Evolutionary conservation across 257 asterid genomes (phyloP), one percentile per base, ranked within the genome.

Genomic region (Solanum verrucosum): DNA sequence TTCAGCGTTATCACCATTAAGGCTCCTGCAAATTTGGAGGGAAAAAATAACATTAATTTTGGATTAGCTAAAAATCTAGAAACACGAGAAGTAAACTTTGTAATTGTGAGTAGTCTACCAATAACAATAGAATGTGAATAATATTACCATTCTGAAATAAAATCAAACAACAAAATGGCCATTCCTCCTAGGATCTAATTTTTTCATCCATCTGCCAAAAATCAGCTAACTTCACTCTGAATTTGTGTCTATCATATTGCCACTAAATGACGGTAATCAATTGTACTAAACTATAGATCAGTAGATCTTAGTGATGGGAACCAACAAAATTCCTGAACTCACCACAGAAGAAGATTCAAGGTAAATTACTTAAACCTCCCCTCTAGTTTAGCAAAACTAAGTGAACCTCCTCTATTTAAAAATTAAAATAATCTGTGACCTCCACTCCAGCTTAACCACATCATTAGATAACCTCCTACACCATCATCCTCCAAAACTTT

Each of bases 1-100:
- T 97, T 97, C 88, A 97, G 94, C 29, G 99, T 97, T 90, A 97
- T 94, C 88, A 97, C 99, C 99, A 97, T 97, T 85, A 97, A 91
- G 78, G 99, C 98, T 89, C 99, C 99, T 97, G 90, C 40, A 86
- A 70, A 67, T 83, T 79, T 56, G 74, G 84, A 91, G 83, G 83
- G 71, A 12, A 38, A 40, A 88, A 74, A 89, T 16, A 72, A 15
- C 15, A 38, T 86, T 40, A 71, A 33, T 12, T 31, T 82, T 16
- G 31, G 71, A 52, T 82, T 82, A 49, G 42, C 68, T 81, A 16
- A 11, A 81, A 81, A 31, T 81, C 42, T 81, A 29, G 42, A 9
- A 81, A 81, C 25, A 16, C 29, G 1, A 46, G 11, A 81, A 16
- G 42, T 44, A 27, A 81, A 46, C 29, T 81, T 9, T 3, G 11